phyloP scores from a whole-genome alignment of 108 stramenopile species.

The Cyclotella sp. region DNA sequence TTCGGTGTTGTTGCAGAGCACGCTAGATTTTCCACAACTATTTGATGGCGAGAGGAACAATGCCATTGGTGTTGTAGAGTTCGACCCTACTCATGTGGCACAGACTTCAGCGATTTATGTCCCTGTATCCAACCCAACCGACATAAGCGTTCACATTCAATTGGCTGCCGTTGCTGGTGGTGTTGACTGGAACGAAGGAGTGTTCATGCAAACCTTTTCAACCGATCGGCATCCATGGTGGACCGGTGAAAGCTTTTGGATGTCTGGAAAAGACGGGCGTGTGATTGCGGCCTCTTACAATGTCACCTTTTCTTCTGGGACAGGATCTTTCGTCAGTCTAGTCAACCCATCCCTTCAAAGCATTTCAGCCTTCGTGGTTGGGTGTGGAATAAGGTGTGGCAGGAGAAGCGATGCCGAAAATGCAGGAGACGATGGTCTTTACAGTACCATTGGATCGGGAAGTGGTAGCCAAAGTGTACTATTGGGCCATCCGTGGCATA shows the following conservation, averaged over 20 bases:
- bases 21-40: constrained; percentile 60
- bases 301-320: constrained; percentile 69
- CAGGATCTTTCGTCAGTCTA: constrained; percentile 68
- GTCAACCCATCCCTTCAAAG: constrained; percentile 71
- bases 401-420: constrained; percentile 48
- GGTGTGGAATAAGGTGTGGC: constrained; percentile 79
- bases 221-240: constrained; percentile 66
- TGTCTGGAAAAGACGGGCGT: constrained; percentile 62
- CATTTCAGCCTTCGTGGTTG: constrained; percentile 65
- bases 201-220: constrained; percentile 34
- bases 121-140: constrained; percentile 73
- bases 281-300: constrained; percentile 79
- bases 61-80: constrained; percentile 49
- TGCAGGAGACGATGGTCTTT: constrained; percentile 38
- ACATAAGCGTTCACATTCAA: constrained; percentile 68
- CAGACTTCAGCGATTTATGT: constrained; percentile 44
- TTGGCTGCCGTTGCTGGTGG: constrained; percentile 45
- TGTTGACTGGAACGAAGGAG: constrained; percentile 18
- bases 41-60: constrained; percentile 36
- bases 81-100: constrained; percentile 66
- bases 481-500: constrained; percentile 46
- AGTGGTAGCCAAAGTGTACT: constrained; percentile 63
- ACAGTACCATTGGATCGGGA: constrained; percentile 76
- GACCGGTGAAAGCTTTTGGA: constrained; percentile 69
- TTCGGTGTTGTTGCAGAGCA: constrained; percentile 55